These are phyloP conservation scores for Cymodocea nodosa DNA, from an alignment of 116 monocot species.

Conservation along the genomic window DNA sequence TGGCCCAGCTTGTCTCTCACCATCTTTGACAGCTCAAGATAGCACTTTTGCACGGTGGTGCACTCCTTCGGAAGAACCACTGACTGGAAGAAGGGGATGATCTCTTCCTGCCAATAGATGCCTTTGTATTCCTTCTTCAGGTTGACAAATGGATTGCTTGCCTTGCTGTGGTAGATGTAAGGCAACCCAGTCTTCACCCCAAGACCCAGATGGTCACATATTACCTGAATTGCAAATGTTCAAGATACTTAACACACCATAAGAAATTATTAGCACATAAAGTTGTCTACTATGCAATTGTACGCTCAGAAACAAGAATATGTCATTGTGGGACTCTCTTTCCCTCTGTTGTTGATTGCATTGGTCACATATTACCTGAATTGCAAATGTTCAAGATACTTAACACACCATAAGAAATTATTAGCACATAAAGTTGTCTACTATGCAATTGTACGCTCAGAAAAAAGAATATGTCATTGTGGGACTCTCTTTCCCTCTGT, in stretches of 20 bases:
- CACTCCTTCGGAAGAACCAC: constrained; percentile 26
- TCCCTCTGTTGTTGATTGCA: too few species aligned
- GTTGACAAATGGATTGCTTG: constrained; percentile 36
- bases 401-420: too few species aligned
- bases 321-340: too few species aligned
- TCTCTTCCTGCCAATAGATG: constrained; percentile 38
- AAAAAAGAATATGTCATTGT: too few species aligned
- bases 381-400: background rate
- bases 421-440: too few species aligned
- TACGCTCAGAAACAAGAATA: too few species aligned
- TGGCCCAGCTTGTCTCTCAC: constrained; percentile 26
- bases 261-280: too few species aligned
- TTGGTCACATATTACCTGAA: constrained; percentile 38
- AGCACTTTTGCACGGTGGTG: constrained; percentile 29
- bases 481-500: too few species aligned
- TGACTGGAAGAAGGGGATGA: constrained; percentile 37
- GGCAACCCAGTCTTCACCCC: constrained; percentile 32
- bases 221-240: constrained; percentile 18
- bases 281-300: too few species aligned
- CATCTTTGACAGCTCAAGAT: constrained; percentile 28
- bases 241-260: too few species aligned
- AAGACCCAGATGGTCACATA: constrained; percentile 23
- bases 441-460: too few species aligned
- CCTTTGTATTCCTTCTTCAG: constrained; percentile 35
- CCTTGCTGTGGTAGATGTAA: constrained; percentile 41